These are phyloP conservation scores for Saccharomycopsis lassenensis DNA, from an alignment of 805 yeast genomes.

Conservation along the genomic window DNA sequence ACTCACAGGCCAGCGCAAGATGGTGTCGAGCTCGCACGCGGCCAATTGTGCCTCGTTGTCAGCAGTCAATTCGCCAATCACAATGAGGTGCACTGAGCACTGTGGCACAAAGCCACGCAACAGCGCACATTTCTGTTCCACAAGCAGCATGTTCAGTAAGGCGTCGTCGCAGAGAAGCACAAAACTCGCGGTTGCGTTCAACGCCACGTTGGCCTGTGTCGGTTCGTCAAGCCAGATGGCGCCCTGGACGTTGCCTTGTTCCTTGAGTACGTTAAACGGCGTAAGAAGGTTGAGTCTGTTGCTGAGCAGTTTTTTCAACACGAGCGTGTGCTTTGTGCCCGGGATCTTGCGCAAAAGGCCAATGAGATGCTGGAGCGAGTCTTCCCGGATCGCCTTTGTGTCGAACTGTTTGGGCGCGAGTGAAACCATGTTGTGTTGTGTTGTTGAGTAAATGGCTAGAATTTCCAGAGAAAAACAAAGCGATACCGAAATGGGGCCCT, in stretches of 20 bases:
- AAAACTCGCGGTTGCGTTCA: slow-evolving; percentile 15
- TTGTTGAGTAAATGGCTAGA: too few relatives aligned
- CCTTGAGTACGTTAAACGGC: slow-evolving; percentile 43
- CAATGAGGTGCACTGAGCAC: too few relatives aligned
- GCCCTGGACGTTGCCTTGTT: slow-evolving; percentile 36
- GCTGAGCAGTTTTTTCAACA: slow-evolving; percentile 34
- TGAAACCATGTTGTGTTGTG: slow-evolving; percentile 9
- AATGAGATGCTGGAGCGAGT: slow-evolving; percentile 9
- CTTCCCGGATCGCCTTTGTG: slow-evolving; percentile 4
- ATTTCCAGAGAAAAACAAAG: too few relatives aligned
- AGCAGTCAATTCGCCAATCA: too few relatives aligned
- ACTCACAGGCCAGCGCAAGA: too few relatives aligned
- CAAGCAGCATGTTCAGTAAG: slow-evolving; percentile 19
- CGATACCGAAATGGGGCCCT: not conserved
- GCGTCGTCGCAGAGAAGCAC: slow-evolving; percentile 22
- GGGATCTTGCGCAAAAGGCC: slow-evolving; percentile 1
- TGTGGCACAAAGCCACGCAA: too few relatives aligned
- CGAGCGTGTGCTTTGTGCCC: slow-evolving; percentile 9
- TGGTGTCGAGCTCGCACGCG: too few relatives aligned
- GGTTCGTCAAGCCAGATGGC: slow-evolving; percentile 35
- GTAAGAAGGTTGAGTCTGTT: slow-evolving; percentile 41
- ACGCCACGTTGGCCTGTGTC: slow-evolving; percentile 1
- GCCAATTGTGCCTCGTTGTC: too few relatives aligned
- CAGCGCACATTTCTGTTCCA: too few relatives aligned
- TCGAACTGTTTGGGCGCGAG: slow-evolving; percentile 13